phyloP scores from a whole-genome alignment of 2,329 filamentous ascomycete genomes.

The Microcyclospora tardicrescens region DNA sequence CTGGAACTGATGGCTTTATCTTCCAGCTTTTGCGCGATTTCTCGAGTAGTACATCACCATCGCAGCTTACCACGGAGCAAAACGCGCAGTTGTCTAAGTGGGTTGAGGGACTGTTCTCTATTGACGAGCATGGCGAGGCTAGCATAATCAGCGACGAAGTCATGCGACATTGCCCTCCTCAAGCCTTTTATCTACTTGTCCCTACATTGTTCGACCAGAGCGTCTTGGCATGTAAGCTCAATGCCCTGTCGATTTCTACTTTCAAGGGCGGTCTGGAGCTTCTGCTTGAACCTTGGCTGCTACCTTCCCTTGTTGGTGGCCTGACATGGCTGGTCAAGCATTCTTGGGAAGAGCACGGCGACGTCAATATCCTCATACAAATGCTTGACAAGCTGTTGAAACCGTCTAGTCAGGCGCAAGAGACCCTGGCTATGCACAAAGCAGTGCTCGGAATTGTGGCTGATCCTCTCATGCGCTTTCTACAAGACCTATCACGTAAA shows the following conservation, averaged over 20 bases:
- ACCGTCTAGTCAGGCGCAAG: slow-evolving; percentile 55
- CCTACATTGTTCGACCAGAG: slow-evolving; percentile 67
- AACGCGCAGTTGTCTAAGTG: slow-evolving; percentile 56
- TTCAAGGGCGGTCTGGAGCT: slow-evolving; percentile 68
- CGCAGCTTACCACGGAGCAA: slow-evolving; percentile 53
- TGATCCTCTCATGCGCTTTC: slow-evolving; percentile 52
- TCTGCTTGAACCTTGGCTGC: slow-evolving; percentile 63
- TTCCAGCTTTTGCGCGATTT: slow-evolving; percentile 51
- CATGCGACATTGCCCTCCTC: slow-evolving; percentile 68
- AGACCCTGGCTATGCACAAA: slow-evolving; percentile 57
- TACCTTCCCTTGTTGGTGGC: slow-evolving; percentile 65
- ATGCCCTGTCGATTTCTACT: slow-evolving; percentile 52
- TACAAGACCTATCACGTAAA: slow-evolving; percentile 53
- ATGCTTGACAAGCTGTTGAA: slow-evolving; percentile 61
- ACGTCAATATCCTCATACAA: slow-evolving; percentile 56
- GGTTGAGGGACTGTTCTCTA: slow-evolving; percentile 66
- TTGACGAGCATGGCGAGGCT: slow-evolving; percentile 41
- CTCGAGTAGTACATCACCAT: slow-evolving; percentile 42
- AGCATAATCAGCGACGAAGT: slow-evolving; percentile 65
- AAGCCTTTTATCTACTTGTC: slow-evolving; percentile 68
- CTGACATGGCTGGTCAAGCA: slow-evolving; percentile 59
- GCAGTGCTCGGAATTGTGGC: slow-evolving; percentile 61
- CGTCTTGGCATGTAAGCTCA: slow-evolving; percentile 54
- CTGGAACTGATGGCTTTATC: slow-evolving; percentile 52
- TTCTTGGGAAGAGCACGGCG: slow-evolving; percentile 50